Conservation (phyloP, 306 rosid species). For the Medicago lupulina region DNA sequence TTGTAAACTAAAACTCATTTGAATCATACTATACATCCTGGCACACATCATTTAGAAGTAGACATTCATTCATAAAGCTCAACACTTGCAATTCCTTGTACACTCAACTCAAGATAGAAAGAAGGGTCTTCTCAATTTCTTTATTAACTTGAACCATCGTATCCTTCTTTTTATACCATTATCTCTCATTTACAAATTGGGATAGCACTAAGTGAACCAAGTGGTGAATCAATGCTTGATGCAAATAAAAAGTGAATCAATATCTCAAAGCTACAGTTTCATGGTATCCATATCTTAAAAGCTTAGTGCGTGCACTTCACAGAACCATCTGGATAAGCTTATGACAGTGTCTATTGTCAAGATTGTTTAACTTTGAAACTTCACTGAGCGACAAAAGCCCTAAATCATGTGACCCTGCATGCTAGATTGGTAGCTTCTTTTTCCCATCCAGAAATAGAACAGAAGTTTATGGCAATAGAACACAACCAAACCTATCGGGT, state of each 20-base stretch:
- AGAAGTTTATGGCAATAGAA: constrained; percentile 23
- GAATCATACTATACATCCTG: not conserved
- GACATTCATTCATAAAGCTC: not conserved
- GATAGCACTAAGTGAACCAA: constrained; percentile 16
- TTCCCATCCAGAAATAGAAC: not conserved
- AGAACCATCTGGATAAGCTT: constrained; percentile 33
- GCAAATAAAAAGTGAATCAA: not conserved
- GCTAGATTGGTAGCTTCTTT: constrained; percentile 29
- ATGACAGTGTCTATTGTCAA: constrained; percentile 18
- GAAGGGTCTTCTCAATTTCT: constrained; percentile 16
- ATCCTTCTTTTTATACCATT: not conserved
- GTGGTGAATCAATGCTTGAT: not conserved
- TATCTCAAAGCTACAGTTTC: constrained; percentile 19
- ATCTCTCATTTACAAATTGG: not conserved
- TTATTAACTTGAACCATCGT: constrained; percentile 6
- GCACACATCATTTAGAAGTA: not conserved
- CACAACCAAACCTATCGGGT: constrained; percentile 14
- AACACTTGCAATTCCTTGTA: not conserved
- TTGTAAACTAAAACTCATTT: not conserved
- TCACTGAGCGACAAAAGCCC: constrained; percentile 33
- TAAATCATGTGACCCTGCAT: constrained; percentile 26
- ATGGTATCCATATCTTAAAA: not conserved
- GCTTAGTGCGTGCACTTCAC: constrained; percentile 33
- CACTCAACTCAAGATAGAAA: not conserved
- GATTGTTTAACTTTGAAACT: constrained; percentile 16